A percentile compares a stretch with the other conserved stretches of the same genome.
These are phyloP conservation scores for Saccharomyces pastorianus DNA, from an alignment of 1,139 yeast species.

Conservation along the genomic window DNA sequence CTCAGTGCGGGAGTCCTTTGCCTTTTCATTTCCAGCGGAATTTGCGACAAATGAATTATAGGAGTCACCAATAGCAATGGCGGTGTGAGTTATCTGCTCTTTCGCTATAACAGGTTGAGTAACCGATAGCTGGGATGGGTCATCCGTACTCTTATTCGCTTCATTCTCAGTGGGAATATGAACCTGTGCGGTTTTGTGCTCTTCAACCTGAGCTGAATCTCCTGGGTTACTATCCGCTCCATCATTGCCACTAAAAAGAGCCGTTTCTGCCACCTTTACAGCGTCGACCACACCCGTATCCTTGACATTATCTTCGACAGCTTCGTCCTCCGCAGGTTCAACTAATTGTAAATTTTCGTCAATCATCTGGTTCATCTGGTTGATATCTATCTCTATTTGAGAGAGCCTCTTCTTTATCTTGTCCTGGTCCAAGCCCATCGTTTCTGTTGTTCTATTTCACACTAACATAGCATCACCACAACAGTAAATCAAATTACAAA, in stretches of 20 bases:
- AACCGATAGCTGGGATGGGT: neutral
- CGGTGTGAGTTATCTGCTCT: neutral
- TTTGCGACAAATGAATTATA: neutral
- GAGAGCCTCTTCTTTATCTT: conserved; percentile 28
- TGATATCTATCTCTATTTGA: conserved; percentile 29
- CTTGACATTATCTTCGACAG: neutral
- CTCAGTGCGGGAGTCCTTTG: neutral
- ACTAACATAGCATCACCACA: neutral
- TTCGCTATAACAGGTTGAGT: neutral
- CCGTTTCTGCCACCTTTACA: neutral
- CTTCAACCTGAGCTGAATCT: neutral
- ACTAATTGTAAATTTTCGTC: conserved; percentile 21
- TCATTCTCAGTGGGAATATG: neutral
- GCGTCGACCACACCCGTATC: neutral
- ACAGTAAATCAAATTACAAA: neutral
- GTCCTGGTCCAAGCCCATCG: conserved; percentile 22
- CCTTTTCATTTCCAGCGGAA: neutral
- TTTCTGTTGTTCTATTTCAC: neutral
- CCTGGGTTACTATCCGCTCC: neutral
- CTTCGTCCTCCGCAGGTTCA: neutral
- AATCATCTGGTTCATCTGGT: conserved; percentile 30
- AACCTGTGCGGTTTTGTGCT: neutral
- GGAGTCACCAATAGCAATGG: neutral
- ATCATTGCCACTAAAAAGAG: neutral
- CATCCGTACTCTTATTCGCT: neutral